Evolutionary conservation across 164 flowering plant species (phyloP), one percentile per base, ranked within the genome.

Genomic region (Kingdonia uniflora): DNA sequence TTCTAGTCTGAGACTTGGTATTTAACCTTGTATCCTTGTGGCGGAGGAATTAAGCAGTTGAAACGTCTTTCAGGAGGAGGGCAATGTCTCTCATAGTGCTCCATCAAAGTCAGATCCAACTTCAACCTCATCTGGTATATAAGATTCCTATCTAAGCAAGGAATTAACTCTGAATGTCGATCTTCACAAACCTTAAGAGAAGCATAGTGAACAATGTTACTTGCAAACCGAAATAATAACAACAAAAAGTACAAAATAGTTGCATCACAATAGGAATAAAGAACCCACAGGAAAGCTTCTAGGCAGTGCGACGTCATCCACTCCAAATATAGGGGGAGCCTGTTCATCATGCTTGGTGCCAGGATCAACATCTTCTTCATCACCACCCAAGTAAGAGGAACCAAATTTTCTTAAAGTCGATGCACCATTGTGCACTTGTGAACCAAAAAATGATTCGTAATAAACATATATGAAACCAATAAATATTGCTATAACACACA

Each of bases 41-140:
- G 51, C 0, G 51, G 51, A 2, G 51, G 51, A 56, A 83, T 80
- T 71, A 88, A 66, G 66, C 96, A 88, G 71, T 88, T 83, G 63
- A 58, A 83, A 11, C 87, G 80, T 73, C 87, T 81, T 67, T 85
- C 91, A 43, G 82, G 76, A 10, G 49, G 74, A 19, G 90, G 94
- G 68, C 94, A 87, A 59, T 84, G 94, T 46, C 94, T 77, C 67
- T 87, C 96, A 64, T 85, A 85, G 73, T 83, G 96, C 68, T 85
- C 96, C 95, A 85, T 85, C 65, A 87, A 22, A 48, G 82, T 69
- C 33, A 87, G 58, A 69, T 87, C 96, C 62, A 87, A 65, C 71
- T 87, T 87, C 80, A 87, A 67, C 67, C 94, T 79, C 65, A 61
- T 59, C 49, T 85, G 91, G 51, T 82, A 85, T 42, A 82, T 81